phyloP scores from a whole-genome alignment of 1,139 yeast genomes.

The Ogataea hybrid region DNA sequence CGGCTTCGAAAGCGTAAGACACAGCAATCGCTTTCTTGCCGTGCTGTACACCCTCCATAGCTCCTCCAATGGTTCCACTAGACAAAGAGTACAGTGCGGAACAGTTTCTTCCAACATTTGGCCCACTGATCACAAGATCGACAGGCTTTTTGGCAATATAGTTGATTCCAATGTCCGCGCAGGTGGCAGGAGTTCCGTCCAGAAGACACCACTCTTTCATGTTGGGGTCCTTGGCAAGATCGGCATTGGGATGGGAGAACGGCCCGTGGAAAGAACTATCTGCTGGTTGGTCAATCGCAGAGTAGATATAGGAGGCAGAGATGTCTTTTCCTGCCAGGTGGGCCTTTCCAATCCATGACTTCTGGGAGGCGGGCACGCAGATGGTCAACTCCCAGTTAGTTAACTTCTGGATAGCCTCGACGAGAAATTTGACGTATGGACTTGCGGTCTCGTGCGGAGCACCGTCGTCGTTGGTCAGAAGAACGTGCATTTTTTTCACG shows the following conservation, averaged over 20 bases:
- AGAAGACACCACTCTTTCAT: slow-evolving; percentile 77
- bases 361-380: slow-evolving; percentile 74
- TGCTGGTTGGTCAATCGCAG: slow-evolving; percentile 39
- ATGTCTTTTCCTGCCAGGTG: slow-evolving; percentile 86
- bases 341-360: slow-evolving; percentile 98
- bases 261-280: slow-evolving; percentile 70
- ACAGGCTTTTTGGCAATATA: slow-evolving; percentile 61
- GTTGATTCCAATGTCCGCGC: slow-evolving; percentile 86
- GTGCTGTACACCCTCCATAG: slow-evolving; percentile 88
- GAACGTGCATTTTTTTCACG: slow-evolving; percentile 13
- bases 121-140: slow-evolving; percentile 90
- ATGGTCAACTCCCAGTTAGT: slow-evolving; percentile 87
- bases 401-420: slow-evolving; percentile 57
- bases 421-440: slow-evolving; percentile 81
- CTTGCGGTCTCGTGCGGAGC: slow-evolving; percentile 81
- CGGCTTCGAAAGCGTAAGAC: slow-evolving; percentile 71
- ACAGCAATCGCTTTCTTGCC: slow-evolving; percentile 76
- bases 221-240: slow-evolving; percentile 28
- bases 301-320: slow-evolving; percentile 64
- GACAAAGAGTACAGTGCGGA: slow-evolving; percentile 87
- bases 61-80: slow-evolving; percentile 97
- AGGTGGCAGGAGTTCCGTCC: slow-evolving; percentile 95
- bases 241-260: slow-evolving; percentile 44
- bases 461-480: slow-evolving; percentile 90
- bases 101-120: slow-evolving; percentile 92